Base-by-base conservation (phyloP, 495 filamentous ascomycete genomes). In the Neurospora sp. region DNA sequence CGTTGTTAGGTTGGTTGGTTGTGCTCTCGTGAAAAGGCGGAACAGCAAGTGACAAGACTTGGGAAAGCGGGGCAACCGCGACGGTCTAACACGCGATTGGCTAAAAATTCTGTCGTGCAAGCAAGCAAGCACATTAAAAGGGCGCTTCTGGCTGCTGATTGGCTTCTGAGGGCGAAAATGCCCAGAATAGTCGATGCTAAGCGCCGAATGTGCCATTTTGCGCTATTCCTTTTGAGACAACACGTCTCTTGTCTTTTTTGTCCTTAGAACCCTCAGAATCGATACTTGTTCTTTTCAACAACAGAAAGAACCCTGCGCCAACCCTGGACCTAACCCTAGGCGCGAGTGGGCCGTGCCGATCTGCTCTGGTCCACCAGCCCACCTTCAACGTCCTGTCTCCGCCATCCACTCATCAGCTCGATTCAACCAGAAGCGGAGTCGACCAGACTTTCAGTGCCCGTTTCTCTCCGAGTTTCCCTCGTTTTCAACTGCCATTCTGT, bases 91-190 rank as follows among this genome's bases (percentile, higher is more conserved):
- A 65, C 53, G 53, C 69, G 45, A 81, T 81, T 82, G 79, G 80
- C 40, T 69, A 20, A 70, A 79, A 82, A 80, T 73, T 73, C 73
- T 80, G 77, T 75, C 69, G 78, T 81, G 78, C 76, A 71, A 73
- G 71, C 75, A 71, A 73, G 71, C 75, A 35, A 35, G 31, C 31
- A 61, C 72, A 73, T 69, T 59, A 74, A 73, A 73, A 71, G 72
- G 70, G 48, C 71, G 3, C 45, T 39, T n/a, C 70, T 16, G 5
- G 40, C 20, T 3, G 65, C 68, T 76, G 45, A 81, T 82, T 82
- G 80, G 80, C 37, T 31, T 3, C 38, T 61, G 37, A 22, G 4
- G 4, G 48, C 10, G 17, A 73, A 74, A 73, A 70, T 71, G 71
- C 71, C 45, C 20, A 38, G 59, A 75, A 74, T 76, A 79, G 73